Base-by-base conservation (phyloP, 805 yeast genomes). In the Candida wancherniae region DNA sequence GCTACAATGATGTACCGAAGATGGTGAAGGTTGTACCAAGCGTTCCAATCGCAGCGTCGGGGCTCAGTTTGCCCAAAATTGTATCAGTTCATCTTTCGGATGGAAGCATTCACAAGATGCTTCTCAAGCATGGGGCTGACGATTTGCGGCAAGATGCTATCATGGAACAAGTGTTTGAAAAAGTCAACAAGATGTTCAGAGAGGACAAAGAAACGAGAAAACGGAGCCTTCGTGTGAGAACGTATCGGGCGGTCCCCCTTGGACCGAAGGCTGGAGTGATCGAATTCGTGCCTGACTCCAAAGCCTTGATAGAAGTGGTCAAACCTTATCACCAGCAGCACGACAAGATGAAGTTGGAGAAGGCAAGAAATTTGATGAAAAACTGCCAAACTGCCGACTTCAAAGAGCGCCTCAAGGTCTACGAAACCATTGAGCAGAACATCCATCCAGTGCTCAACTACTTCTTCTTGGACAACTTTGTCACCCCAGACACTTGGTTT, bases 121-220 rank as follows among this genome's bases (percentile, higher is more conserved):
- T 92, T 12, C 59, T 88, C 42, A 92, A 92, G 51, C 85, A 85
- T 15, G 87, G 94, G 5, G 71, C 84, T 7, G 98, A 92, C 58
- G 98, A 92, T 57, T 61, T 92, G 31, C 64, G 97, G 30, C 98
- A 94, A 57, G 99, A 92, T 58, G 84, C 95, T 0, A 85, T 92
- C 34, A 94, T 92, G 98, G 94, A 90, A 53, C 97, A 92, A 52
- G 97, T 90, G 1, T 92, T 94, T 55, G 81, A 72, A 13, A 84
- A 87, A 47, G 95, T 87, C 10, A 87, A 88, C 48, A 57, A 64
- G 9, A 71, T 86, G 21, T 67, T 90, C 33, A 53, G 45, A 8
- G 61, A 61, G 15, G 77, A 84, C 47, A 67, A 67, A 31, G 73
- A 72, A 19, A 67, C 90, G 0, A 53, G 77, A 15, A 67, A 60